Evolutionary conservation across 73 alveolate species (phyloP).

Genomic region (Paraurostyla sp.): DNA sequence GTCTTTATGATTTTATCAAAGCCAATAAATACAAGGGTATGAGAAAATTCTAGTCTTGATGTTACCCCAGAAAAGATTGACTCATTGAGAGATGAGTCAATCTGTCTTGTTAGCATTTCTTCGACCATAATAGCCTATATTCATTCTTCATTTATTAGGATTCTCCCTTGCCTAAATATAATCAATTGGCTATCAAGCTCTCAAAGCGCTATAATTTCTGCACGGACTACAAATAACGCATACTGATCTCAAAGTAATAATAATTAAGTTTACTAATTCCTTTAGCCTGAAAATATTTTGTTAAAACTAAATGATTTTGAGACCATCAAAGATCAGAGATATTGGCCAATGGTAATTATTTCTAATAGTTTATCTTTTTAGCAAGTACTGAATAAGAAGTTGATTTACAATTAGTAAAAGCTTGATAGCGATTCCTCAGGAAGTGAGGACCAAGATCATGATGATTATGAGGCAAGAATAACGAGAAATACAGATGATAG

Average conservation of each 20-base stretch:
- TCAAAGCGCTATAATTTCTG: conserved; percentile 81
- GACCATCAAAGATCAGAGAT: conserved; percentile 42
- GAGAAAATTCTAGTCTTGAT: neutral
- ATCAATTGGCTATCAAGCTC: conserved; percentile 85
- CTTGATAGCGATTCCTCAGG: conserved; percentile 61
- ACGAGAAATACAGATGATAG: conserved; percentile 14
- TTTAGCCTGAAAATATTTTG: conserved; percentile 94
- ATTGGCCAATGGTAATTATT: conserved; percentile 67
- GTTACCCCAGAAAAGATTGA: too few species aligned
- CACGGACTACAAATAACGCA: conserved; percentile 91
- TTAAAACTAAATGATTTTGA: conserved; percentile 74
- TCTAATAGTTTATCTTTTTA: neutral
- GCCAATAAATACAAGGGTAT: conserved; percentile 79
- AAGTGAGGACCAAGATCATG: conserved; percentile 51
- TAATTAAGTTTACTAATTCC: neutral
- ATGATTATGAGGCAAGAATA: neutral
- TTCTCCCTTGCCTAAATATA: conserved; percentile 85
- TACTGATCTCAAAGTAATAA: conserved; percentile 91
- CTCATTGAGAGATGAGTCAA: too few species aligned
- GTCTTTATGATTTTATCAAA: conserved; percentile 92
- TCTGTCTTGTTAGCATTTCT: too few species aligned
- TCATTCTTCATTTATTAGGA: conserved; percentile 69
- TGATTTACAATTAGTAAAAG: conserved; percentile 16
- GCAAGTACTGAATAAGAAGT: conserved; percentile 66
- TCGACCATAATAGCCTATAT: too few species aligned